Evolutionary conservation across 305 asterid species (phyloP), one percentile per base, ranked within the genome.

Genomic region (Rubia balearica): DNA sequence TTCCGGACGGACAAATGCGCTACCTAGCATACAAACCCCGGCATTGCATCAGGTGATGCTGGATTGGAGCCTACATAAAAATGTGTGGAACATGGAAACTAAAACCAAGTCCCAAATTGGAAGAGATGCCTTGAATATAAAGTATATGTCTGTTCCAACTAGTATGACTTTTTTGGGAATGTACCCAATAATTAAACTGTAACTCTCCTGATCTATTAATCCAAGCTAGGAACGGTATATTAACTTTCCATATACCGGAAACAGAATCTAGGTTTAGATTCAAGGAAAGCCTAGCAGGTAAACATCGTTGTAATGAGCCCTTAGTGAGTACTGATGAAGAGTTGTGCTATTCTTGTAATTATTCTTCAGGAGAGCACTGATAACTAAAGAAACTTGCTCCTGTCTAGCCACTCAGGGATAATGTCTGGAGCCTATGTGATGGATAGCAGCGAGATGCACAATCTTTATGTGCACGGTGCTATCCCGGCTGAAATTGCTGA

Each of bases 401-500:
- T 7, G 17, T 46, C 49, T 13, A 21, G 57, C 14, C 70, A 43
- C 46, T 46, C 19, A 6, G 59, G 62, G 38, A 75, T 80, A 77
- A 78, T 79, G 81, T 79, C 88, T n/a, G 86, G 76, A 80, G 73
- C 83, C 69, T 81, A 76, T 21, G 75, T 77, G 70, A 87, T 83
- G 86, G 85, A 78, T 38, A 78, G 74, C 71, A 64, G 27, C 41
- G 89, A 85, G 77, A 73, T 72, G 65, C 83, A 81, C 73, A 71
- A 56, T 75, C 85, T 81, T 72, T 74, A 75, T 79, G 61, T 87
- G 76, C 77, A 83, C 74, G 86, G 83, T 53, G 79, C 79, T 83
- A 80, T 88, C 63, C 92, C 90, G 22, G 85, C 83, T 76, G 94
- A 89, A 82, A 76, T 90, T 65, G 95, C 96, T 55, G 90, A 82